A percentile compares a stretch with the other conserved stretches of the same genome.
phyloP scores from a whole-genome alignment of 2,329 filamentous ascomycete genomes.

The Microcera coccophila region DNA sequence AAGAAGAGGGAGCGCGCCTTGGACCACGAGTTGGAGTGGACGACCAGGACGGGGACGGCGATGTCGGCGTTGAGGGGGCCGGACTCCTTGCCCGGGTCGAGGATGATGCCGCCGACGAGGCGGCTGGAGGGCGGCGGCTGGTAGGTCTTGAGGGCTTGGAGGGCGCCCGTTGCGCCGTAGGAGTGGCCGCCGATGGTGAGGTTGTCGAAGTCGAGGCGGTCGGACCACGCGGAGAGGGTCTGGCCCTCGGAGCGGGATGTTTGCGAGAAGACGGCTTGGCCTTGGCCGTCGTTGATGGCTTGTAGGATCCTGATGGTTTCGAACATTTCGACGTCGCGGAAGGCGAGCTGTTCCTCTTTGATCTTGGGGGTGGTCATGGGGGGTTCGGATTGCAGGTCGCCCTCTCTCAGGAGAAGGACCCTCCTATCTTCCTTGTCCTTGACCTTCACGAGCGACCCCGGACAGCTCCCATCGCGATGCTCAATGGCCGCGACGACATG shows the following conservation, averaged over 20 bases:
- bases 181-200: slow-evolving; percentile 61
- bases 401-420: slow-evolving; percentile 34
- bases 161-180: slow-evolving; percentile 61
- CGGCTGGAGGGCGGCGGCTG: slow-evolving; percentile 28
- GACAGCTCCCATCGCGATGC: slow-evolving; percentile 50
- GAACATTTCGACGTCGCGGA: slow-evolving; percentile 49
- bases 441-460: slow-evolving; percentile 39
- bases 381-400: slow-evolving; percentile 31
- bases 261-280: slow-evolving; percentile 29
- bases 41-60: slow-evolving; percentile 54
- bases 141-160: slow-evolving; percentile 54
- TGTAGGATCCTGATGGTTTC: slow-evolving; percentile 41
- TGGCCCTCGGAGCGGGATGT: slow-evolving; percentile 48
- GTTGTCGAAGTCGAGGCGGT: slow-evolving; percentile 50
- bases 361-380: slow-evolving; percentile 36
- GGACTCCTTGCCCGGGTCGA: slow-evolving; percentile 63
- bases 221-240: slow-evolving; percentile 47
- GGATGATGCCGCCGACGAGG: slow-evolving; percentile 55
- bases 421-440: slow-evolving; percentile 27
- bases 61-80: slow-evolving; percentile 59
- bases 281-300: slow-evolving; percentile 38
- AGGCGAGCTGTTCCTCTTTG: slow-evolving; percentile 46
- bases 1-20: slow-evolving; percentile 54
- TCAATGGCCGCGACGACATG: slow-evolving; percentile 48
- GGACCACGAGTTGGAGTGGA: slow-evolving; percentile 65